phyloP scores from a whole-genome alignment of 1,139 yeast species.

The Nematodospora anomalae region DNA sequence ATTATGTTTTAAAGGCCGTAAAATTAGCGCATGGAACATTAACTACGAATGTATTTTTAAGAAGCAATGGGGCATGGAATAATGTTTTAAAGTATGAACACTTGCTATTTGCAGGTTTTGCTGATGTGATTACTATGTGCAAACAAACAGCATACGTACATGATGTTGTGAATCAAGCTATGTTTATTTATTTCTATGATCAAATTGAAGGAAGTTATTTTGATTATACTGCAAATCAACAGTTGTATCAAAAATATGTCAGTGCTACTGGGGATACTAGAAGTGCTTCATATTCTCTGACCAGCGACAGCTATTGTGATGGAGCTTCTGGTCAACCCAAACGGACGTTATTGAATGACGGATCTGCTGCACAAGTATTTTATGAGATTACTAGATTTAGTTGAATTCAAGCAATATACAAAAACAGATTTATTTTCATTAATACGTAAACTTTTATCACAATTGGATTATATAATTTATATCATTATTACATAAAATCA shows the following conservation, averaged over 20 bases:
- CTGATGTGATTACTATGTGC: slow-evolving; percentile 20
- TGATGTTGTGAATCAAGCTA: slow-evolving; percentile 25
- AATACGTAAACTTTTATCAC: too few relatives aligned
- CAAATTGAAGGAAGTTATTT: slow-evolving; percentile 22
- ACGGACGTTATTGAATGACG: slow-evolving; percentile 23
- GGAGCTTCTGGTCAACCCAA: slow-evolving; percentile 13
- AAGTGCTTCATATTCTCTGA: slow-evolving; percentile 4
- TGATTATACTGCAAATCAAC: slow-evolving; percentile 13
- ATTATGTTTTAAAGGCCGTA: slow-evolving; percentile 17
- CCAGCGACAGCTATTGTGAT: slow-evolving; percentile 17
- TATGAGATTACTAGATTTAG: slow-evolving; percentile 15
- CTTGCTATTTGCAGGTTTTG: slow-evolving; percentile 26
- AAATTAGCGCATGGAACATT: slow-evolving; percentile 17
- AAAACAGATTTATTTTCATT: too few relatives aligned
- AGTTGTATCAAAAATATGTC: slow-evolving; percentile 15
- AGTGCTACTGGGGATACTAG: slow-evolving; percentile 7
- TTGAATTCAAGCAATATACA: too few relatives aligned
- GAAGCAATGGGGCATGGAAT: slow-evolving; percentile 29
- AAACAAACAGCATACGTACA: slow-evolving; percentile 12
- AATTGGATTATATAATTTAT: too few relatives aligned
- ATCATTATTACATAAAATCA: slow-evolving; percentile 19
- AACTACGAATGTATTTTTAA: slow-evolving; percentile 21
- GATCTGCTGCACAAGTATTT: slow-evolving; percentile 28
- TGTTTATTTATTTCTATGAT: slow-evolving; percentile 21
- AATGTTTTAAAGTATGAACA: slow-evolving; percentile 26